phyloP scores from a whole-genome alignment of 1,139 yeast genomes.

The Saccharomycopsis crataegensis region DNA sequence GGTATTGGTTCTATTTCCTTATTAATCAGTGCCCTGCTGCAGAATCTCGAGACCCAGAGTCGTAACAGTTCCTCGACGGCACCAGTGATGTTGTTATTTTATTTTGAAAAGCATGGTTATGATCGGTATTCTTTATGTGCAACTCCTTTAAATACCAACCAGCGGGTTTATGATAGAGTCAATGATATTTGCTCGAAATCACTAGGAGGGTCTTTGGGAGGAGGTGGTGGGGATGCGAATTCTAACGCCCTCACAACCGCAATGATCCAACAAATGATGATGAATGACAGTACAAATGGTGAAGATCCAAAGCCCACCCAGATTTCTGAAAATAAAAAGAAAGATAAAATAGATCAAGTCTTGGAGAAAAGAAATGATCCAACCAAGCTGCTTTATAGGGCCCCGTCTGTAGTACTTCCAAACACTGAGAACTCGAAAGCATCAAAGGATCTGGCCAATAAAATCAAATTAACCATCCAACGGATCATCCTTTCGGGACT shows the following conservation, averaged over 20 bases:
- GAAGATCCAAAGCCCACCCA: neutral
- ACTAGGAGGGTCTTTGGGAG: no score
- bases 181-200: neutral
- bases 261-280: neutral
- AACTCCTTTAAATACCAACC: neutral
- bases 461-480: conserved; percentile 20
- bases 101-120: neutral
- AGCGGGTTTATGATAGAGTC: neutral
- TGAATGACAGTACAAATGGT: neutral
- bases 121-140: neutral
- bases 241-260: neutral
- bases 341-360: conserved; percentile 4
- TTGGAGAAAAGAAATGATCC: neutral
- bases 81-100: neutral
- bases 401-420: no score
- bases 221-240: neutral
- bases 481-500: conserved; percentile 24
- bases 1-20: neutral
- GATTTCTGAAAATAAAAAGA: neutral
- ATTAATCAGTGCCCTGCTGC: neutral
- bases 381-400: neutral
- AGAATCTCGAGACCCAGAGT: neutral
- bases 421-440: neutral
- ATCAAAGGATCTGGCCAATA: neutral
- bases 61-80: neutral